Evolutionary conservation across 23 red algal genomes (phyloP), one percentile per base, ranked within the genome.

Genomic region (Pyropia yezoensis): DNA sequence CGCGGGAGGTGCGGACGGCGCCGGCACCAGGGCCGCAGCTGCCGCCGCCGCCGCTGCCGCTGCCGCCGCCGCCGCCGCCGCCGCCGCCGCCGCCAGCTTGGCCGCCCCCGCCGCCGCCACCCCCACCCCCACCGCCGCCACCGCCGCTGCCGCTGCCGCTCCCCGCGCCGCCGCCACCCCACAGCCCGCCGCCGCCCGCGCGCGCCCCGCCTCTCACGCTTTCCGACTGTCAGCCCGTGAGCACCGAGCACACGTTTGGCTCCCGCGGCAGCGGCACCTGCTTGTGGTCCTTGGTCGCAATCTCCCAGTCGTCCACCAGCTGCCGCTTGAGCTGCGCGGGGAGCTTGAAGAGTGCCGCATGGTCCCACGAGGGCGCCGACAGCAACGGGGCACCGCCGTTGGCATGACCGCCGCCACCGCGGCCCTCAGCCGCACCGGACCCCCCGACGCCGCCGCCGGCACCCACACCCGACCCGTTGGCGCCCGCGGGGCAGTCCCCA

Each of bases 241-340:
- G 63, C 7, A 98, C 62, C 18, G 24, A 24, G 52, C 69, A 33
- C 21, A 98, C 94, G 21, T 30, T 74, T 11, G 72, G 77, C 23
- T 85, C 74, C 23, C 85, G 74, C 29, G 94, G 94, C 54, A 98
- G 52, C 53, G 73, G 66, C 20, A 90, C 73, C 7, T 83, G 73
- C 67, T 70, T 65, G 14, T 69, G 57, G 22, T 84, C 62, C 50
- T 87, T 76, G 32, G 94, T 87, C 20, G 91, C 66, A n/a, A 54
- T 59, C 23, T 98, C 94, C 65, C 79, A 98, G 39, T 98, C 94
- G 73, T 98, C 94, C 23, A 98, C 61, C 23, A 87, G 53, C 63
- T 71, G 77, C 18, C 77, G 57, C 49, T 96, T 87, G 57, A 96
- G 66, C 50, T 49, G 39, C 2, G 68, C 56, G 30, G 88, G 88